Conservation (phyloP, 345 rosid genomes). For the Eucalyptus tenuipes region DNA sequence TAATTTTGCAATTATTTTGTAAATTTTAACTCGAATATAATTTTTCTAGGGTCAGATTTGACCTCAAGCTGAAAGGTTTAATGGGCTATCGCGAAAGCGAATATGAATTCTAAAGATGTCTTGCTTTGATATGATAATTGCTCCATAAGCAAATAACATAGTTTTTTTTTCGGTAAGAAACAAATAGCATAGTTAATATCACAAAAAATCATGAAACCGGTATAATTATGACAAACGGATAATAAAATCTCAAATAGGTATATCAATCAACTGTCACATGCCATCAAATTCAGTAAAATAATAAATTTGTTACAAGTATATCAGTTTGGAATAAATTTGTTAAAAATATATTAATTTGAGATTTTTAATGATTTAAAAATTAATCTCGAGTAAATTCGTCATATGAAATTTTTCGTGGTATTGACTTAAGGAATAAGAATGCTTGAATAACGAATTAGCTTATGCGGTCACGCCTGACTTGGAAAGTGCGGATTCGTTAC, state of each 20-base stretch:
- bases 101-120: not conserved
- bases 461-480: not conserved
- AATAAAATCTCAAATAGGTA: too few relatives aligned
- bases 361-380: too few relatives aligned
- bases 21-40: not conserved
- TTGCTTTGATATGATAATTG: not conserved
- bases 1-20: not conserved
- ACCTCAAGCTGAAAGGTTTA: not conserved
- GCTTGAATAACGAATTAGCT: not conserved
- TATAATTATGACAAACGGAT: fast-evolving
- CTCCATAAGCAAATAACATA: not conserved
- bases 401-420: too few relatives aligned
- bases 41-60: not conserved
- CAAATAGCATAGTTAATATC: too few relatives aligned
- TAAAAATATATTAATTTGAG: too few relatives aligned
- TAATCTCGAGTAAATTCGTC: not conserved
- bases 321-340: fast-evolving
- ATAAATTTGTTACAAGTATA: fast-evolving
- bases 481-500: not conserved
- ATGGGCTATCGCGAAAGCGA: not conserved
- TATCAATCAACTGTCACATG: fast-evolving
- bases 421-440: too few relatives aligned
- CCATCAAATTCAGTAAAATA: fast-evolving
- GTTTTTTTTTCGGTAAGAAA: too few relatives aligned
- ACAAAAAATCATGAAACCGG: fast-evolving